phyloP scores from a whole-genome alignment of 345 rosid genomes.

The Luvunga scandens region DNA sequence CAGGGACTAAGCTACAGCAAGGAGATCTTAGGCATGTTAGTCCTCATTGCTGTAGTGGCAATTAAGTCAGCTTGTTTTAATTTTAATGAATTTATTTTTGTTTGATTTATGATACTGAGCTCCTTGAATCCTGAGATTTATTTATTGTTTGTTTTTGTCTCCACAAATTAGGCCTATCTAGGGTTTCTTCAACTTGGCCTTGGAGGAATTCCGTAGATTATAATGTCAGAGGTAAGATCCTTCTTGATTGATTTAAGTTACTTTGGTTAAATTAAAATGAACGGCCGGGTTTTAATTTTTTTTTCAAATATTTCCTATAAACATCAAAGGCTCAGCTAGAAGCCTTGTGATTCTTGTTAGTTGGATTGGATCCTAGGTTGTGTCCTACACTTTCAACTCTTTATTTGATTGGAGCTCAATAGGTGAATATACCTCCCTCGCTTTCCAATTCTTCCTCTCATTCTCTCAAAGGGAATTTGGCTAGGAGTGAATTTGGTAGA shows the following conservation, averaged over 20 bases:
- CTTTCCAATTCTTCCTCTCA: neutral
- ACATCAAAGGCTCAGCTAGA: conserved; percentile 55
- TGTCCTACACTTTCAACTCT: conserved; percentile 42
- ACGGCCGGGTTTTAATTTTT: neutral
- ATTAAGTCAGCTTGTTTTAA: neutral
- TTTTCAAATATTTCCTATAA: conserved; percentile 46
- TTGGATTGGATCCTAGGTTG: conserved; percentile 53
- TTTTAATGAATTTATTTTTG: neutral
- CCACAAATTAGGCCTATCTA: conserved; percentile 32
- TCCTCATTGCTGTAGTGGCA: conserved; percentile 43
- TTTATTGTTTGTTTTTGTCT: neutral
- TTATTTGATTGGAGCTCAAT: conserved; percentile 53
- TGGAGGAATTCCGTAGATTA: conserved; percentile 71
- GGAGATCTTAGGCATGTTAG: conserved; percentile 24
- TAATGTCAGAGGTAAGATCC: conserved; percentile 60
- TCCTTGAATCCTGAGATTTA: neutral
- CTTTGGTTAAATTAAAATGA: neutral
- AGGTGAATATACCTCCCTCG: conserved; percentile 22
- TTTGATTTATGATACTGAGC: neutral
- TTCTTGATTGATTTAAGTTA: neutral
- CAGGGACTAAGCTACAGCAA: conserved; percentile 24
- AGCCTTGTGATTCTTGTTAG: conserved; percentile 44
- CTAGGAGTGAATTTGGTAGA: too few species aligned
- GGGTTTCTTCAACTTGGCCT: conserved; percentile 55
- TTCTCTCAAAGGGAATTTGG: neutral